Evolutionary conservation across 2,329 filamentous ascomycete species (phyloP), one percentile per base, ranked within the genome.

Genomic region (Sphaerulina musiva): DNA sequence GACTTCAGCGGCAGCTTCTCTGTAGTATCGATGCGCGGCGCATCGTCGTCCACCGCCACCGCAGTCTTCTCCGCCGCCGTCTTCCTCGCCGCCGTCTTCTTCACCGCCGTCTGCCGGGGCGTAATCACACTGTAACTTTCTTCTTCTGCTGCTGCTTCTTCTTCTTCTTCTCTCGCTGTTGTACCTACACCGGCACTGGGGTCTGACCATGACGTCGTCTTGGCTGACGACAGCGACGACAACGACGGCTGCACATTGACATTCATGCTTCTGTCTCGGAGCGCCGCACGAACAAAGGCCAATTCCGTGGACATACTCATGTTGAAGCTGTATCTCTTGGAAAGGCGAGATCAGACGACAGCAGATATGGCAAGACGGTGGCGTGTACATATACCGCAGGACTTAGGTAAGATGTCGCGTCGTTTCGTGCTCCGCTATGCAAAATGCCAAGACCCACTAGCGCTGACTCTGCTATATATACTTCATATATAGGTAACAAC

Each of bases 21-120:
- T 2, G 79, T 81, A n/a, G 71, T 72, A 56, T 78, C 76, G 29
- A 78, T 70, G 10, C 80, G 68, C 4, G 75, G 74, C 51, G 75
- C 75, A 4, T 75, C 72, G 12, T 72, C 67, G 34, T 73, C 20
- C 20, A 20, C 20, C 67, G n/a, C 11, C 5, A 31, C 5, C 10
- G 20, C 31, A 4, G 23, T 10, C 31, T 29, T 55, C 53, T 55
- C 56, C 8, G 39, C 31, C 4, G 32, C 11, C 26, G 26, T 29
- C 26, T 29, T 29, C 26, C 6, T 29, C 5, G 39, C 6, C 11
- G 20, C 14, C 9, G 23, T 17, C 32, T 39, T 56, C 53, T 55
- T 59, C 8, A 45, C 31, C 4, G 32, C 11, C 44, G 51, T 56
- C 26, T 29, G 26, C 32, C 53, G 23, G 36, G 57, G 55, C 11